Evolutionary conservation across 257 asterid genomes (phyloP), one percentile per base, ranked within the genome.

Genomic region (Solanum arcanum): DNA sequence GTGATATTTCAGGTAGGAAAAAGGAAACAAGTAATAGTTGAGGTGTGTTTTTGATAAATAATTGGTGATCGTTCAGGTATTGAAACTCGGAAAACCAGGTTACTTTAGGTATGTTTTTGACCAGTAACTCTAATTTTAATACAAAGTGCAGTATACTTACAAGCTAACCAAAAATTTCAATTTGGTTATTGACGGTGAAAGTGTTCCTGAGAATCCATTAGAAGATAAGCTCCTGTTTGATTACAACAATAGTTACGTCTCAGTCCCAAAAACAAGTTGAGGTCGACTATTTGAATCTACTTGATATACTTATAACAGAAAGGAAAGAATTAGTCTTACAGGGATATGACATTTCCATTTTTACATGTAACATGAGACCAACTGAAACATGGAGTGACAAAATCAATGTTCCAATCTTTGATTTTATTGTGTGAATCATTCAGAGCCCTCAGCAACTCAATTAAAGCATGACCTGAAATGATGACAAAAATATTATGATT

Each of bases 361-460:
- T 39, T 84, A 87, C 99, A 96, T 7, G 98, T 92, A 69, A 96
- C 98, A 70, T 92, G 92, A 84, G 98, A 92, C 98, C 98, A 96
- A 86, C 98, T 96, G 91, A 86, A 88, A 90, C 99, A 96, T 41
- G 99, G 99, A 92, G 97, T 94, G 52, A 96, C 99, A 44, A 94
- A 90, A 90, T 86, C 37, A 83, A 15, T 20, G 77, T 95, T 90
- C 99, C 99, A 96, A 87, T 94, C 93, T 11, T 25, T 86, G 66
- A 95, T 89, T 86, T 86, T 91, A 83, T 90, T 84, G 81, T 90
- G 86, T 23, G 99, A 90, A 90, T 95, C 98, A 77, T 95, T 92
- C 83, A 96, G 92, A 83, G 92, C 93, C 52, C 81, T 85, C 82
- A 90, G 86, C 81, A 96, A 86, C 86, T 93, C 95, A 64, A 93